phyloP scores from a whole-genome alignment of 2,329 filamentous ascomycete genomes.

The Aureobasidium uvarum region DNA sequence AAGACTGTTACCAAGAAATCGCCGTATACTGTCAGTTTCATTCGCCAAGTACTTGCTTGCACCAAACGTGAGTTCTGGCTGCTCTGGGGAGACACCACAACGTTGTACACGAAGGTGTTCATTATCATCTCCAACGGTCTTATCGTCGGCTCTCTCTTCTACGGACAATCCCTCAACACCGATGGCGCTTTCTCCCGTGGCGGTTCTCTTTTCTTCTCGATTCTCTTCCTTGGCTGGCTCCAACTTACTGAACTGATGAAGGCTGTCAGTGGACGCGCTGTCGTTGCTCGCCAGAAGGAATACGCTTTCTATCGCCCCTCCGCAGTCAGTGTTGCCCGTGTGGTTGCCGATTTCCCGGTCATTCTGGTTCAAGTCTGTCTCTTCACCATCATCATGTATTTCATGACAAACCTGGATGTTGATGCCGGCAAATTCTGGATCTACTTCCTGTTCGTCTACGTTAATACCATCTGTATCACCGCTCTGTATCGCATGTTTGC shows the following conservation, averaged over 20 bases:
- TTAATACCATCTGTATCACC: constrained; percentile 61
- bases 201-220: constrained; percentile 64
- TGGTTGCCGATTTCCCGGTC: constrained; percentile 62
- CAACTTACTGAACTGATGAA: constrained; percentile 77
- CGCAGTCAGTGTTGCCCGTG: constrained; percentile 61
- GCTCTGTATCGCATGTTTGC: constrained; percentile 66
- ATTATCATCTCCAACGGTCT: constrained; percentile 72
- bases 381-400: constrained; percentile 65
- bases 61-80: constrained; percentile 76
- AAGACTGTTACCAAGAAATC: constrained; percentile 64
- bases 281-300: constrained; percentile 66
- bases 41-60: constrained; percentile 66
- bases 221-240: constrained; percentile 66
- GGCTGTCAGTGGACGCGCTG: constrained; percentile 67
- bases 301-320: constrained; percentile 70
- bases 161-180: constrained; percentile 61
- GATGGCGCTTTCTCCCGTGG: constrained; percentile 62
- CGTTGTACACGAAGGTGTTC: constrained; percentile 74
- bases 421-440: constrained; percentile 64
- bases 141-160: constrained; percentile 77
- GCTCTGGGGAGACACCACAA: constrained; percentile 69
- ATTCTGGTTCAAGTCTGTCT: constrained; percentile 58
- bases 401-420: constrained; percentile 60
- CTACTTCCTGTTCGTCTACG: constrained; percentile 63
- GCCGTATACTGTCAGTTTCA: constrained; percentile 73